phyloP scores from a whole-genome alignment of 1,139 yeast species.

The Yamadazyma diddensiae region DNA sequence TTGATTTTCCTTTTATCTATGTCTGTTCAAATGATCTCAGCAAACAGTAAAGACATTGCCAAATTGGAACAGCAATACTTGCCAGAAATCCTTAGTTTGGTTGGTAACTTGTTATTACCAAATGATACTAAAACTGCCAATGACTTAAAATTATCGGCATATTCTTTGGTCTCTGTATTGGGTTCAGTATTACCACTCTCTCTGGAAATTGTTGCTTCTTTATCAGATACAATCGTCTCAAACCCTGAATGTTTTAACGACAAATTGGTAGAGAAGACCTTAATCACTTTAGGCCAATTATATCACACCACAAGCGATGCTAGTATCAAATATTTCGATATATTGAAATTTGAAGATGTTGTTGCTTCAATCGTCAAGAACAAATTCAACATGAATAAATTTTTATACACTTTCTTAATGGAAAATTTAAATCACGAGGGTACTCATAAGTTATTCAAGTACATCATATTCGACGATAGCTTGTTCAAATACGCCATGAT shows the following conservation, averaged over 20 bases:
- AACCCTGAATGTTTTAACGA: conserved; percentile 21
- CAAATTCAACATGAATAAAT: conserved; percentile 29
- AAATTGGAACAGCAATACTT: conserved; percentile 28
- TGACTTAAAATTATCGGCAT: conserved; percentile 80
- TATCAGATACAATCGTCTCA: conserved; percentile 59
- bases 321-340: conserved; percentile 8
- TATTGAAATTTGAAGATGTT: conserved; percentile 6
- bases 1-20: conserved; percentile 76
- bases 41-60: conserved; percentile 29
- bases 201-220: conserved; percentile 59
- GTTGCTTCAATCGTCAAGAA: conserved; percentile 20
- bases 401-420: conserved; percentile 28
- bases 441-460: conserved; percentile 21
- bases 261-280: conserved; percentile 27
- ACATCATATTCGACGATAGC: conserved; percentile 19
- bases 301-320: conserved; percentile 29
- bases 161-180: conserved; percentile 75
- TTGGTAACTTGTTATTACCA: conserved; percentile 50
- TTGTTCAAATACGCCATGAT: conserved; percentile 21
- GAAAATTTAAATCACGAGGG: conserved; percentile 16
- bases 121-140: conserved; percentile 41
- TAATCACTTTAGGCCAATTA: conserved; percentile 41
- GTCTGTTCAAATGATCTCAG: conserved; percentile 58
- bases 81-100: conserved; percentile 56
- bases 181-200: conserved; percentile 70